Evolutionary conservation across 371 early-diverging fungal species (phyloP), one percentile per base, ranked within the genome.

Genomic region (Mortierella sp.): DNA sequence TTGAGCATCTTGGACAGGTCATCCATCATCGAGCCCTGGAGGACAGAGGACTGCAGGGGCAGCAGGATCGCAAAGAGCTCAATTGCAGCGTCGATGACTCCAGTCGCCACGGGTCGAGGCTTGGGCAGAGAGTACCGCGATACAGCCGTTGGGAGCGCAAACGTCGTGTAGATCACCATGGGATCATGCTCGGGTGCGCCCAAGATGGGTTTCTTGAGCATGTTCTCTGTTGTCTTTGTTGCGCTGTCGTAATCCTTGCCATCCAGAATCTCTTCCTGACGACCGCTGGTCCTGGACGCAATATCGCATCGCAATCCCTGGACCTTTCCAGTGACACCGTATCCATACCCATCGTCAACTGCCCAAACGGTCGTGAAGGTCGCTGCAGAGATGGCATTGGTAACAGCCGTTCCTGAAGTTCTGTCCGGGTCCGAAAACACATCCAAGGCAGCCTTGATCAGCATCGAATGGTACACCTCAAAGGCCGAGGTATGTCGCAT

Each of bases 21-120:
- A 44, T 97, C 97, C 68, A 97, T 88, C 26, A 91, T 78, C 0
- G 94, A 86, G 50, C 95, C 94, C 85, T 98, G 98, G 13, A 91
- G 88, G 5, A 89, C 85, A 29, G 93, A 90, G 1, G 90, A 86
- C 43, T 93, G 89, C 19, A 84, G 79, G 0, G 90, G 90, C 61
- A 95, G 92, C 19, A 97, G 68, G 0, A 91, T 86, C 1, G 94
- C 93, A 85, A 96, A 95, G 14, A 97, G 76, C 61, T 93, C 94
- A 43, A 95, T 87, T 8, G 93, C 89, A 2, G 90, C 86, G 76
- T 96, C 95, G 77, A 90, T 85, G 14, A 74, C 71, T 43, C 76
- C 75, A 71, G 92, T 76, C 68, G 75, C 69, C 53, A 72, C 48
- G 16, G 83, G 88, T 4, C 77, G 66, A 9, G 91, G 91, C 34